Percentiles rank a stretch among this genome's conserved stretches.
phyloP scores from a whole-genome alignment of 1,284 basidiomycete species.

The Trametes pubescens region DNA sequence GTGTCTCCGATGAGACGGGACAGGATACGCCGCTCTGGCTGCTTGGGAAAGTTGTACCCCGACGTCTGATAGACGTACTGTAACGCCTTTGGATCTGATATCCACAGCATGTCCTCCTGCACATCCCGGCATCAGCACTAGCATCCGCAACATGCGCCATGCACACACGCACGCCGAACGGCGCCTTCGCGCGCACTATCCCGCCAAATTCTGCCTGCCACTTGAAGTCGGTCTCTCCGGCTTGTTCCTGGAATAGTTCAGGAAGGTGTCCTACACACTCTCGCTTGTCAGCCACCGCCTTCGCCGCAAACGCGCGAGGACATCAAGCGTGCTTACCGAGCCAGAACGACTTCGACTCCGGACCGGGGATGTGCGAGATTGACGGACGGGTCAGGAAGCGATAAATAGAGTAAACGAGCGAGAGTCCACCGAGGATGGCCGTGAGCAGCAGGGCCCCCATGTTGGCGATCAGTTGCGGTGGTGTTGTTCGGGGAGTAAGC shows the following conservation, averaged over 20 bases:
- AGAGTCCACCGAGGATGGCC: slow-evolving; percentile 22
- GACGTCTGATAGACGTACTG: slow-evolving; percentile 51
- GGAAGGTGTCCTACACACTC: slow-evolving; percentile 53
- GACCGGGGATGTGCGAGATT: slow-evolving; percentile 38
- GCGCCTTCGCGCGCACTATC: slow-evolving; percentile 57
- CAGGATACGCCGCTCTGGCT: slow-evolving; percentile 42
- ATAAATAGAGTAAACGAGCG: slow-evolving; percentile 31
- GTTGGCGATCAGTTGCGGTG: slow-evolving; percentile 3
- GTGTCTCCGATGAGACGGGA: slow-evolving; percentile 44
- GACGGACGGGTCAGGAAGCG: slow-evolving; percentile 30
- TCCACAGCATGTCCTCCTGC: slow-evolving; percentile 44
- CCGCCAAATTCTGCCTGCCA: slow-evolving; percentile 58
- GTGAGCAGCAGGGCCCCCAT: slow-evolving; percentile 27
- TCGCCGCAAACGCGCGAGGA: neutral
- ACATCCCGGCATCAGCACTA: neutral
- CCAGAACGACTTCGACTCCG: slow-evolving; percentile 40
- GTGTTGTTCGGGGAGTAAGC: neutral
- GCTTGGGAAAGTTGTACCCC: slow-evolving; percentile 50
- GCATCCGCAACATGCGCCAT: neutral
- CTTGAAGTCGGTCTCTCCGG: slow-evolving; percentile 58
- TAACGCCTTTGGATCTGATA: slow-evolving; percentile 52
- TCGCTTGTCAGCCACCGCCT: slow-evolving; percentile 6
- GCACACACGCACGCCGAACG: slow-evolving; percentile 53
- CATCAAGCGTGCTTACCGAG: slow-evolving; percentile 30
- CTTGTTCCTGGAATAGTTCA: slow-evolving; percentile 59